Conservation (phyloP, 2,329 filamentous ascomycete species). For the Mariannaea elegans region DNA sequence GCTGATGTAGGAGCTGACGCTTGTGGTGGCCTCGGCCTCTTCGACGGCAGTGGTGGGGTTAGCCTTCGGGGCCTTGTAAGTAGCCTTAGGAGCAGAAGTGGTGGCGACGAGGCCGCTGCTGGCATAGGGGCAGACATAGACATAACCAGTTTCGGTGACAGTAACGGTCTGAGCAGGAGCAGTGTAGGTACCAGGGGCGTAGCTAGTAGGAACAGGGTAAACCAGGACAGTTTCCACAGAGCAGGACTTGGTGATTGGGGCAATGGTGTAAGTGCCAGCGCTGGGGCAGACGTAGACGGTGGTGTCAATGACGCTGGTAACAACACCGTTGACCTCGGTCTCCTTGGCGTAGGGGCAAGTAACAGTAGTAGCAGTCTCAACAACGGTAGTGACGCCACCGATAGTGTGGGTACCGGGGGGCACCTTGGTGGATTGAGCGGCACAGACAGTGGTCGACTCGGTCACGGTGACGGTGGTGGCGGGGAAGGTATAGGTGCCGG, state of each 20-base stretch:
- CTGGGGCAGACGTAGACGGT: slow-evolving; percentile 79
- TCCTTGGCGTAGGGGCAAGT: slow-evolving; percentile 75
- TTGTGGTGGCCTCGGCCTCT: slow-evolving; percentile 17
- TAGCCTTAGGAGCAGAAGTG: slow-evolving; percentile 16
- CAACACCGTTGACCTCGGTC: slow-evolving; percentile 63
- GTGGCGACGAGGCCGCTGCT: slow-evolving; percentile 48
- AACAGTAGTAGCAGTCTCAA: slow-evolving; percentile 71
- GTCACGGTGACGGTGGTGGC: slow-evolving; percentile 75
- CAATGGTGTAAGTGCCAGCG: slow-evolving; percentile 80
- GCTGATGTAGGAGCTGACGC: slow-evolving; percentile 29
- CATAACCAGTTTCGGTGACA: slow-evolving; percentile 72
- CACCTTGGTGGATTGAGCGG: slow-evolving; percentile 67
- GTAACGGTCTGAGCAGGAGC: slow-evolving; percentile 73
- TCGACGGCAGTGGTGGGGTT: slow-evolving; percentile 20
- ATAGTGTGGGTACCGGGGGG: slow-evolving; percentile 72
- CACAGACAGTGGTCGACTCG: slow-evolving; percentile 73
- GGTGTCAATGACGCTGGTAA: slow-evolving; percentile 72
- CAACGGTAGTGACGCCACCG: slow-evolving; percentile 77
- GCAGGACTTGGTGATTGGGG: slow-evolving; percentile 70
- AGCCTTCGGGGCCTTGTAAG: slow-evolving; percentile 31
- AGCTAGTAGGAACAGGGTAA: slow-evolving; percentile 72
- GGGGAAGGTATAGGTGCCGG: slow-evolving; percentile 79
- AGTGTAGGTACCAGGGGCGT: slow-evolving; percentile 77
- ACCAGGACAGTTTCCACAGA: slow-evolving; percentile 64
- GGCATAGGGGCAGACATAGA: slow-evolving; percentile 76